Base-by-base conservation (phyloP, 495 filamentous ascomycete species). In the Physcia stellaris region DNA sequence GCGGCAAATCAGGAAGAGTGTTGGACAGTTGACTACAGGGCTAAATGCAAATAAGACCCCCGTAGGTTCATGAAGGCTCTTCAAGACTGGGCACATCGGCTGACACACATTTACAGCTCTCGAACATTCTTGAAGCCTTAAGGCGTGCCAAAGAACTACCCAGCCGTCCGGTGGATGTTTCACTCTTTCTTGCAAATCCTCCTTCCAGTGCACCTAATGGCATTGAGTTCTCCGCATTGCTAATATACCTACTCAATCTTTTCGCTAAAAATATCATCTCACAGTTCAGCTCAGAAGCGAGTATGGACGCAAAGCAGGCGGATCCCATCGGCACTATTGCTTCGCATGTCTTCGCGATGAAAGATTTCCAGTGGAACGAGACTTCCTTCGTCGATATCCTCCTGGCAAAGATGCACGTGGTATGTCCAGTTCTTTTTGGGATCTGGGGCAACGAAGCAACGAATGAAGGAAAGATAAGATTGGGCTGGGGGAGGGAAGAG, bases 381-480 rank as follows among this genome's bases (percentile, higher is more conserved):
- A 57, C 64, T 23, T 71, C 76, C 10, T 62, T 96, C 46, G 79
- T 86, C 30, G 87, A 95, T 46, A 80, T 96, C 37, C 58, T 96
- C 16, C 72, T 92, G 52, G 86, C 90, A 21, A 94, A 96, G 54
- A 79, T 83, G 44, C 75, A 83, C 28, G 64, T 78, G 4, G 66
- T 73, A 19, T 94, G 86, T 50, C 88, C 92, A 3, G 78, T 86
- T 9, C 64, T 99, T 9, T 96, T 83, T 56, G 92, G 92, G 15
- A 77, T 86, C 48, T 68, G 70, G 16, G 88, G 83, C 24, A 72
- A 63, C 34, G 83, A 92, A 46, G 78, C 71, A 35, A 92, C 80
- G 0, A 67, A 78, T 32, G 62, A 66, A 15, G 86, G 86, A 4
- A 67, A 73, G 6, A 46, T 53, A 24, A 68, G 73, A n/a, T 53